Conservation (phyloP, 2,329 filamentous ascomycete species). For the Pezicula carpinea region DNA sequence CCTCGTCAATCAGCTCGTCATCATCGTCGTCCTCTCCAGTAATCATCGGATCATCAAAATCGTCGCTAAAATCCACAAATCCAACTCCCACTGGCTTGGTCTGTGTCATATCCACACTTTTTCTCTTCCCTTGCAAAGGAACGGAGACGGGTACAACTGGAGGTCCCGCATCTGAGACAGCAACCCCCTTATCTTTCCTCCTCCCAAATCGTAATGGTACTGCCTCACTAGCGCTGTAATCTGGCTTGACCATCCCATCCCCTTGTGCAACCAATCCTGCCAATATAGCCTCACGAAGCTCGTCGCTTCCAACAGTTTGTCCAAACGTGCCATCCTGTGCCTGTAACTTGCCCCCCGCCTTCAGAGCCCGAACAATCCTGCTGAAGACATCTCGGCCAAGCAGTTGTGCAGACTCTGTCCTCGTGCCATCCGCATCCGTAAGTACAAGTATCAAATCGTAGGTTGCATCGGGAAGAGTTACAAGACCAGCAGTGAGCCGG, state of each 20-base stretch:
- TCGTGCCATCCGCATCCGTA: constrained; percentile 67
- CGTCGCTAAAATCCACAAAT: constrained; percentile 63
- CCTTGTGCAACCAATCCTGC: constrained; percentile 65
- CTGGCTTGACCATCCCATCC: constrained; percentile 70
- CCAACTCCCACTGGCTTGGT: constrained; percentile 52
- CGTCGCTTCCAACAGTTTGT: constrained; percentile 34
- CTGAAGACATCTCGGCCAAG: constrained; percentile 65
- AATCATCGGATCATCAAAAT: constrained; percentile 49
- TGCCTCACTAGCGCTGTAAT: constrained; percentile 34
- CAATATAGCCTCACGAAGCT: constrained; percentile 75
- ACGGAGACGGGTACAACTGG: constrained; percentile 27
- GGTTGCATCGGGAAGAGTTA: constrained; percentile 67
- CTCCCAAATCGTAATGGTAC: constrained; percentile 52
- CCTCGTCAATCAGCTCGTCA: constrained; percentile 88
- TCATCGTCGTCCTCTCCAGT: constrained; percentile 55
- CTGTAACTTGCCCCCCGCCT: constrained; percentile 60
- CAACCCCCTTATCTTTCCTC: constrained; percentile 48
- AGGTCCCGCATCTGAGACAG: constrained; percentile 32
- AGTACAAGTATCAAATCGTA: constrained; percentile 86
- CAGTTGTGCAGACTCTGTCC: constrained; percentile 56
- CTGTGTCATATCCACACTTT: constrained; percentile 19
- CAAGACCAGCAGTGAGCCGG: constrained; percentile 76
- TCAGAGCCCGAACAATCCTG: constrained; percentile 66
- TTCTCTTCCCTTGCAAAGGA: constrained; percentile 22
- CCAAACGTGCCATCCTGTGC: constrained; percentile 63